Base-by-base conservation (phyloP, 1,139 yeast genomes). In the Scheffersomyces insectosa region DNA sequence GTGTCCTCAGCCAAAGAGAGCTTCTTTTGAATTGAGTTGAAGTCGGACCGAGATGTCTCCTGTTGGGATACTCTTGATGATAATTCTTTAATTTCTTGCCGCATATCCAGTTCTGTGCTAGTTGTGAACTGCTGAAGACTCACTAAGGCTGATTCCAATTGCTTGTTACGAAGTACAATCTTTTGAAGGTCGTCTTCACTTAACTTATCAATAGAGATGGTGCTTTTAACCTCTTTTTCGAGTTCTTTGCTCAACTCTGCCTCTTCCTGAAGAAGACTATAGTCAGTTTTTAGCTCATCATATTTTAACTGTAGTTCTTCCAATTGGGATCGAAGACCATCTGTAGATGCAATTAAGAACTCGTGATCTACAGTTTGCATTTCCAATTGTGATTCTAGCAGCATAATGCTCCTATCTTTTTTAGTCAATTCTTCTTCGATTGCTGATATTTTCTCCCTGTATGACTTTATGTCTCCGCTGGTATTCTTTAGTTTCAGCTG, bases 301-400 rank as follows among this genome's bases (percentile, higher is more conserved):
- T 76, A 69, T 37, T 71, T 68, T 7, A 39, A 46, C 28, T 66
- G 64, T 16, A 81, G 52, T 3, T 55, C 56, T 2, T 57, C 56
- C 12, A 71, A 46, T 35, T 64, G 57, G 0, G 47, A 47, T 7
- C 57, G 55, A 25, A 85, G 57, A 4, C 60, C 51, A 10, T 63
- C 69, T 40, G 71, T 75, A 10, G 69, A 63, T 33, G 69, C 76
- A 27, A 68, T 70, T 3, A 81, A 68, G 54, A 74, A 74, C 47
- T 78, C 85, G 44, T 74, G 71, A 42, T 84, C 90, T 2, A 82
- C 68, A 1, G 75, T 61, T 1, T 77, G 57, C 56, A 76, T 64
- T 50, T 85, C 91, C 15, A 83, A 47, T 25, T 55, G 47, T 0
- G 69, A 62, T 36, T 79, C 81, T 11, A 75, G 66, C 12, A 59